Base-by-base conservation (phyloP, 2,329 filamentous ascomycete species). In the Trichoderma sp. region DNA sequence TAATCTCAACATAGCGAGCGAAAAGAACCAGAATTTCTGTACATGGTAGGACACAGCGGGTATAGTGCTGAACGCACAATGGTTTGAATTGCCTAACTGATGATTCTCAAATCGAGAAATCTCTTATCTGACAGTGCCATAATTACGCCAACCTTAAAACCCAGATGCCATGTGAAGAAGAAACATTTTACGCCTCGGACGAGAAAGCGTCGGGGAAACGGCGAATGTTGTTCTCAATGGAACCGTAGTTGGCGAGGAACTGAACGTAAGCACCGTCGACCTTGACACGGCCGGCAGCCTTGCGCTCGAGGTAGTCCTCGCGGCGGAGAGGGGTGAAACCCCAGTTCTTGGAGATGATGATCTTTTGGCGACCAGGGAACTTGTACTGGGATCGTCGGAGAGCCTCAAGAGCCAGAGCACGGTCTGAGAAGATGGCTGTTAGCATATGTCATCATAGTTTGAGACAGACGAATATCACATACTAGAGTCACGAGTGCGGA, bases 311-410 rank as follows among this genome's bases (percentile, higher is more conserved):
- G 87, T 98, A 99, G 84, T 99, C 96, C 78, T 98, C 96, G 79
- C 96, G 94, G 80, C 93, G 91, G 79, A 99, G 93, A 81, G 94
- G 94, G 73, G 96, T 99, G 92, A 99, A 99, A 78, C 96, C 96
- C 96, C 96, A 99, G 91, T 99, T 99, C 94, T 98, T 99, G 89
- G 92, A 96, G 86, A 98, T 91, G 81, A 99, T 97, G 87, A 99
- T 98, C 94, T 99, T 99, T 90, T 99, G 96, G 86, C 96, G 95
- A 84, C 96, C 96, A 77, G 96, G 96, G 93, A 99, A 99, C 92
- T 98, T 99, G 93, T 98, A 97, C 91, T 97, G 96, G 76, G 94
- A 96, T 84, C 96, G 94, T 83, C 96, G 95, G 83, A 99, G 93
- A 81, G 96, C 96, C 91, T 99, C 96, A 80, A 99, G 94, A 83